These are phyloP conservation scores for Syzygium syzygioides DNA, from an alignment of 441 rosid species.

Conservation along the genomic window DNA sequence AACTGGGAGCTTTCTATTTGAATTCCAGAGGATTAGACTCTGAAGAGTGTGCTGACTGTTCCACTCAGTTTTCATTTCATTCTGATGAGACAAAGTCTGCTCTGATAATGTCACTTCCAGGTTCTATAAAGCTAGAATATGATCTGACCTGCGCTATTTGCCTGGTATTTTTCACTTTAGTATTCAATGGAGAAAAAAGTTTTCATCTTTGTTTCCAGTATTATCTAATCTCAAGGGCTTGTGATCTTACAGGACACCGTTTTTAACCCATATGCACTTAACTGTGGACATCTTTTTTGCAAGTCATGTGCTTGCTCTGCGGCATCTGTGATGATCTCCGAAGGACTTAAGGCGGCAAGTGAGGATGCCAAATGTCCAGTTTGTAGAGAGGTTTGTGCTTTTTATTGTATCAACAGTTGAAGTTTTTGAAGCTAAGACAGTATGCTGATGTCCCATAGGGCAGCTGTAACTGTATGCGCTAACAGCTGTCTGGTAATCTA, in stretches of 20 bases:
- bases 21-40: slow-evolving; percentile 46
- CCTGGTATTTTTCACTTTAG: slow-evolving; percentile 38
- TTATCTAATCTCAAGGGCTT: neutral
- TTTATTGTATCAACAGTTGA: neutral
- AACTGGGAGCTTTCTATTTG: slow-evolving; percentile 80
- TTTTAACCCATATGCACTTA: slow-evolving; percentile 78
- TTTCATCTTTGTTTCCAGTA: neutral
- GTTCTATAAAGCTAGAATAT: slow-evolving; percentile 54
- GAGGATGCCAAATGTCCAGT: slow-evolving; percentile 66
- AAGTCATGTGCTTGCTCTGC: slow-evolving; percentile 86
- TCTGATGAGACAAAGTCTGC: slow-evolving; percentile 40
- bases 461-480: neutral
- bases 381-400: slow-evolving; percentile 73
- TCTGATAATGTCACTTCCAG: slow-evolving; percentile 53
- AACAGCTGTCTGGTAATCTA: neutral
- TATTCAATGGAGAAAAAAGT: neutral
- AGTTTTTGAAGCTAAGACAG: neutral
- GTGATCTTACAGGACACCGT: slow-evolving; percentile 52
- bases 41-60: slow-evolving; percentile 30
- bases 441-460: neutral
- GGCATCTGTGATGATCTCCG: slow-evolving; percentile 62
- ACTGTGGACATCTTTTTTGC: slow-evolving; percentile 90
- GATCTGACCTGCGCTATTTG: slow-evolving; percentile 78
- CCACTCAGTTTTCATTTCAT: slow-evolving; percentile 50
- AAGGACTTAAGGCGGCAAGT: slow-evolving; percentile 66